Conservation (phyloP, 2,329 filamentous ascomycete genomes). For the Bipolaris cookei region DNA sequence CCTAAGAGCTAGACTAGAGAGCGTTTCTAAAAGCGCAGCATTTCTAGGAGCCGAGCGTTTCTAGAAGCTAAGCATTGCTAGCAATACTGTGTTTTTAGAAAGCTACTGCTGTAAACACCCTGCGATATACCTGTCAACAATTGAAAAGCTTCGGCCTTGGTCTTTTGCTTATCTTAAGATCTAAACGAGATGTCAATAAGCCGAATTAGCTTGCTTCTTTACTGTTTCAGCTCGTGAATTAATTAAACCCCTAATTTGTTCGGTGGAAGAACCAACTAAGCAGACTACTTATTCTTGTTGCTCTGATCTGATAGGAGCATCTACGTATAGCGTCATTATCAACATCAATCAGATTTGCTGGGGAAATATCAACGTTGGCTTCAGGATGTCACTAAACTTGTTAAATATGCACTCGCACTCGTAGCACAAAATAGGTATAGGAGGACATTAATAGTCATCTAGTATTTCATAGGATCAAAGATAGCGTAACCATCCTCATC, state of each 20-base stretch:
- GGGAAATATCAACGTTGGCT: not conserved
- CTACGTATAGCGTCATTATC: no score
- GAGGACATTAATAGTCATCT: conserved; percentile 3
- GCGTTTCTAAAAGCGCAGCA: not conserved
- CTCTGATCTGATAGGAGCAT: no score
- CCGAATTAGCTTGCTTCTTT: not conserved
- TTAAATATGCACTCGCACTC: not conserved
- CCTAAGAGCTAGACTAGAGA: no score
- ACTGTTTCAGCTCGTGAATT: not conserved
- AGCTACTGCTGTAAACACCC: not conserved
- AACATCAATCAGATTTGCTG: not conserved
- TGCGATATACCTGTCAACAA: not conserved
- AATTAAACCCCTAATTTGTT: not conserved
- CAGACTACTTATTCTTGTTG: no score
- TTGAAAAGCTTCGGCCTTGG: not conserved
- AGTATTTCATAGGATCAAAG: not conserved
- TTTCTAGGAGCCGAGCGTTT: conserved; percentile 1
- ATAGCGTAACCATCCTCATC: not conserved
- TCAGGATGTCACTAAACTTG: conserved; percentile 1
- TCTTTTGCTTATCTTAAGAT: not conserved
- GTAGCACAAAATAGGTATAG: conserved; percentile 4
- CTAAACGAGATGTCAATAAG: not conserved
- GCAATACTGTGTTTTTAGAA: not conserved
- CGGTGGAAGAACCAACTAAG: no score
- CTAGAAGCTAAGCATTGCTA: conserved; percentile 4